Base-by-base conservation (phyloP, 495 filamentous ascomycete genomes). In the Glutinoglossum americanum region DNA sequence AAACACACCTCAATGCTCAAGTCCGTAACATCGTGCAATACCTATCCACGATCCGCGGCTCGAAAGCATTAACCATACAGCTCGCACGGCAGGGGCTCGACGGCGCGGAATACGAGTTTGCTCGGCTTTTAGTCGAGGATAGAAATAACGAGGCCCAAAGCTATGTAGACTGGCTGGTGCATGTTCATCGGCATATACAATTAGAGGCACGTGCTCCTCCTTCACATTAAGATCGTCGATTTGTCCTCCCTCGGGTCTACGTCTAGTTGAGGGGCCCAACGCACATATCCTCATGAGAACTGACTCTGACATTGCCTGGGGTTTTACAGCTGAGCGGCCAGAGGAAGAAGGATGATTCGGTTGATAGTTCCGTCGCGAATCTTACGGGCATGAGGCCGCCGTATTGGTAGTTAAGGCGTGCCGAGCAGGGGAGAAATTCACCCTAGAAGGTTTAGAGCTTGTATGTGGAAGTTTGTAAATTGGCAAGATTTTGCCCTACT, bases 151-250 rank as follows among this genome's bases (percentile, higher is more conserved):
- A 99, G 70, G 92, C 92, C 33, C 87, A 90, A 69, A 90, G 84
- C 62, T 97, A 99, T 71, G 92, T 97, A 19, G 92, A 99, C 70
- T 99, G 92, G 92, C 70, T 99, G 68, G 92, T 99, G 56, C 87
- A 94, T 70, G 72, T 96, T 54, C 92, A 99, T 66, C 82, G 89
- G 62, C 82, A 84, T 64, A 86, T 97, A 60, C 89, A 93, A 67
- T 70, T 95, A 58, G 90, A 96, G 76, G 82, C 83, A 65, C 69
- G 78, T 71, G 57, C 33, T 28, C 37, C 26, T 27, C 21, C 48
- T 26, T 53, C 26, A 25, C 45, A 28, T 19, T 9, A 55, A 25
- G 28, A 32, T 41, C 19, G 19, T 39, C 59, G 33, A 59, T 26
- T n/a, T 27, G 13, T 53, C 19, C 15, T 44, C 58, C 1, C 51